These are phyloP conservation scores for Williopsis jadinii DNA, from an alignment of 1,139 yeast species.

Conservation along the genomic window DNA sequence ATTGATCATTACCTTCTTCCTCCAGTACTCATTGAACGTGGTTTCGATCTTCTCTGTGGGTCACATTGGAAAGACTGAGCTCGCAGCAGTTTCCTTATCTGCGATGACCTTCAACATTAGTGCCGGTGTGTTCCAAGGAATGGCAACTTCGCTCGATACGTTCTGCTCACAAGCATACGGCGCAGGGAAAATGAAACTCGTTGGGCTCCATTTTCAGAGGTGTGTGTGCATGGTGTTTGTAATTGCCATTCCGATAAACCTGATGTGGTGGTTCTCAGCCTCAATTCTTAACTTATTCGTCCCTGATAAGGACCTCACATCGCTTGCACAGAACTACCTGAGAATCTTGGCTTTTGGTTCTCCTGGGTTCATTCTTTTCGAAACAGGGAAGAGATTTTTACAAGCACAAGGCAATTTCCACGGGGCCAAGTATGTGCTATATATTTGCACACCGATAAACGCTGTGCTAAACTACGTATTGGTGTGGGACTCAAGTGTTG, in stretches of 20 bases:
- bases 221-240: slow-evolving; percentile 35
- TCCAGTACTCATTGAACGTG: slow-evolving; percentile 78
- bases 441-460: slow-evolving; percentile 33
- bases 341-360: slow-evolving; percentile 29
- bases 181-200: slow-evolving; percentile 29
- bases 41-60: slow-evolving; percentile 84
- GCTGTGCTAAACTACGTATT: slow-evolving; percentile 28
- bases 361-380: slow-evolving; percentile 35
- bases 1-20: slow-evolving; percentile 60
- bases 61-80: slow-evolving; percentile 57
- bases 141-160: slow-evolving; percentile 48
- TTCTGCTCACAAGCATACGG: slow-evolving; percentile 50
- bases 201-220: slow-evolving; percentile 36
- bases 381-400: slow-evolving; percentile 35
- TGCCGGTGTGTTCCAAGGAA: slow-evolving; percentile 44
- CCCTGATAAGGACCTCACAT: slow-evolving; percentile 28
- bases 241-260: slow-evolving; percentile 27
- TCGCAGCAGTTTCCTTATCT: slow-evolving; percentile 36
- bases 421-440: slow-evolving; percentile 34
- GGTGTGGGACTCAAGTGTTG: slow-evolving; percentile 28
- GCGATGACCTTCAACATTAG: slow-evolving; percentile 44
- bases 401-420: slow-evolving; percentile 36
- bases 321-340: slow-evolving; percentile 29
- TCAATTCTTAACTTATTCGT: slow-evolving; percentile 26
- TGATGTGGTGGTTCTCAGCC: slow-evolving; percentile 35